Base-by-base conservation (phyloP, 805 yeast species). In the Komagataella pseudopastoris region DNA sequence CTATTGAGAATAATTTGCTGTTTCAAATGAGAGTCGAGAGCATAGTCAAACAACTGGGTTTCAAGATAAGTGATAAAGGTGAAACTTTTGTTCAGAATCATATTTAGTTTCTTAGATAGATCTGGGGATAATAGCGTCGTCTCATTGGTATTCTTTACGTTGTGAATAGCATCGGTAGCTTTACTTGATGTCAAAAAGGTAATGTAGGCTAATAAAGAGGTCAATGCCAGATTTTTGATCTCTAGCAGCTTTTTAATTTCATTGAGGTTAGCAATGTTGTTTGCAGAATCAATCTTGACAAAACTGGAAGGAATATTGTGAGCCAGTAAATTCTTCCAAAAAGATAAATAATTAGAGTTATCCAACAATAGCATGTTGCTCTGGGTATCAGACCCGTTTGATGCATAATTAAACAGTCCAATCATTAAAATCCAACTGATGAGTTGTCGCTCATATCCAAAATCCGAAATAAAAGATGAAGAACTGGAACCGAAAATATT, bases 301-400 rank as follows among this genome's bases (percentile, higher is more conserved):
- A 69, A 62, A 36, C 65, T 62, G 14, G 74, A 68, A 12, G 74
- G 71, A 51, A 75, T 71, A 2, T 77, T 68, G 48, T 77, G 77
- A 1, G 78, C 74, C 44, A 81, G 58, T 6, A 82, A 67, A 46
- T 76, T 72, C 54, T 80, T 80, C 90, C 90, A 85, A 52, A 84
- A 68, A 7, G 71, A 62, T 48, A 85, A 63, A 49, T 85, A 69
- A 56, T 82, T 88, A 2, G 80, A 72, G 12, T 75, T 66, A 55
- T 82, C 83, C 52, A 78, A 69, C 50, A 72, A 68, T 44, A 85
- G 67, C 52, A 78, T 76, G 22, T 70, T 66, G 14, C 74, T 72
- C 44, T 83, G 85, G 0, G 61, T 52, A 6, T 51, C 46, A 23
- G 55, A 54, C 6, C 54, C 55, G 45, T 63, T 63, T 3, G 65